Evolutionary conservation across 2,329 filamentous ascomycete genomes (phyloP), one percentile per base, ranked within the genome.

Genomic region (Cryoendolithus antarcticus): DNA sequence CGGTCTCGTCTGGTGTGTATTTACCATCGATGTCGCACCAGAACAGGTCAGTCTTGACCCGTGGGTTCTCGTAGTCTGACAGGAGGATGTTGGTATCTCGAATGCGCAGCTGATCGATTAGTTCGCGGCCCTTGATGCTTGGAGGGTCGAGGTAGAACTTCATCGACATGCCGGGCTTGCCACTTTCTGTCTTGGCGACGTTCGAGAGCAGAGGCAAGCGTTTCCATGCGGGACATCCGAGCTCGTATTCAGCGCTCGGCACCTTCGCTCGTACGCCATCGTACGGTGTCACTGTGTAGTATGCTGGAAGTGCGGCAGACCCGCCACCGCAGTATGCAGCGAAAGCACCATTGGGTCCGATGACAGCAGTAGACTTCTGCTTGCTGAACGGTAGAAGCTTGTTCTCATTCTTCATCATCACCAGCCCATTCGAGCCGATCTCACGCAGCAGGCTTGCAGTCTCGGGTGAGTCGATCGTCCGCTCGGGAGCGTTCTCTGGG

Each of bases 301-400:
- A 59, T 4, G 57, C 55, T 9, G 48, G 44, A 8, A 59, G 48
- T 13, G 54, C 52, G 8, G 55, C 55, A 27, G 53, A 56, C 3
- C 57, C 57, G 13, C 57, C 57, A 24, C 57, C 57, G 37, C 53
- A 57, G 41, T 52, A 57, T 4, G 82, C 75, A 42, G 70, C 80
- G 1, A 74, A 77, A 48, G 80, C 72, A 1, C 77, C 80, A 75
- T 86, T 85, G 2, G 80, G 80, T 0, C 82, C 82, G 49, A 86
- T 82, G 10, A 86, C 76, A 4, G 80, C 80, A 42, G 85, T 68
- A 10, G 73, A 76, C n/a, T 77, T 77, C 6, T 72, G 67, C 53
- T 80, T 82, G 28, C 70, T 70, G 3, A 81, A 57, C 1, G 82
- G 82, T 1, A 88, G 64, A 0, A 79, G 56, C 9, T 64, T 64